phyloP scores from a whole-genome alignment of 805 yeast species.

The Cyberlindnera mrakii region DNA sequence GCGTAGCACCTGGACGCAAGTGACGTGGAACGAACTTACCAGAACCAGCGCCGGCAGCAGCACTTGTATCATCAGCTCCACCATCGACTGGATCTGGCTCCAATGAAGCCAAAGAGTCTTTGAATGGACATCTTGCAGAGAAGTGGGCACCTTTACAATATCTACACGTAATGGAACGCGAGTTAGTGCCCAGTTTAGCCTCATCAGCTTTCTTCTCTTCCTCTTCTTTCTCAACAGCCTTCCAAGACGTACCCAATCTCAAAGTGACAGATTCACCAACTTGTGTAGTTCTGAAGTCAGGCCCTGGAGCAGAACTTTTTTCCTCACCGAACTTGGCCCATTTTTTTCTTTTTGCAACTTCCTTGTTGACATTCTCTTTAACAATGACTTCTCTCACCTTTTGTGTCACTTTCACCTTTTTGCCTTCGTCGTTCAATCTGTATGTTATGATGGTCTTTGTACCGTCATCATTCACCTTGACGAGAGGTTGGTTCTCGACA shows the following conservation, averaged over 20 bases:
- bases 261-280: constrained; percentile 79
- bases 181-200: constrained; percentile 38
- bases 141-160: constrained; percentile 91
- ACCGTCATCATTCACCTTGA: constrained; percentile 77
- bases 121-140: constrained; percentile 93
- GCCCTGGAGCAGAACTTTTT: constrained; percentile 68
- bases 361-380: constrained; percentile 76
- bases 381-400: constrained; percentile 71
- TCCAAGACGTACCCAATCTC: constrained; percentile 71
- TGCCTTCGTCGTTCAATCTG: constrained; percentile 69
- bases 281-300: constrained; percentile 82
- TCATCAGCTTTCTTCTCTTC: constrained; percentile 46
- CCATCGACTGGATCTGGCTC: constrained; percentile 26
- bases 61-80: constrained; percentile 30
- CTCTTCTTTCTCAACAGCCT: constrained; percentile 68
- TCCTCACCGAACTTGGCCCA: constrained; percentile 91
- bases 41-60: constrained; percentile 35
- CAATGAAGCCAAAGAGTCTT: constrained; percentile 62
- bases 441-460: constrained; percentile 82
- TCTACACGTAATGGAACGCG: constrained; percentile 65
- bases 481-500: constrained; percentile 69
- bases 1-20: constrained; percentile 33
- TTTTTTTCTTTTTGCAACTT: constrained; percentile 79
- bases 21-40: constrained; percentile 62
- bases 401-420: constrained; percentile 84